A percentile compares a stretch with the other conserved stretches of the same genome.
These are phyloP conservation scores for Sporisorium scitamineum DNA, from an alignment of 1,284 basidiomycete genomes.

Conservation along the genomic window DNA sequence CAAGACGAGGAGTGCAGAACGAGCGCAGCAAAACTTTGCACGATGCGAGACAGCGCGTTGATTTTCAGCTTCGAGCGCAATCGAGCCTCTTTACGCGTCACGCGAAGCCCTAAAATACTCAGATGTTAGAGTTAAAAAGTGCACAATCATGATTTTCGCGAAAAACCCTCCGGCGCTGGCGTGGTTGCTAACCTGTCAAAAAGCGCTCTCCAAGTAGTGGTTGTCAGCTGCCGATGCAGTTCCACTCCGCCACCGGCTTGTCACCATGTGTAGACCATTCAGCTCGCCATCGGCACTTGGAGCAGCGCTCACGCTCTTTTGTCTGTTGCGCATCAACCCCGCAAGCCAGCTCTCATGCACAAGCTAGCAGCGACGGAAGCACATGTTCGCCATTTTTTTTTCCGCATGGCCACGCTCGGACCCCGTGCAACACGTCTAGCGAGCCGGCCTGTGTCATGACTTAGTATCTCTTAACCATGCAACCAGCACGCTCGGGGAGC, in stretches of 20 bases:
- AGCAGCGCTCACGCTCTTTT: background rate
- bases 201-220: background rate
- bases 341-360: background rate
- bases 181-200: background rate
- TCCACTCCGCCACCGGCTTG: background rate
- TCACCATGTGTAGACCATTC: conserved; percentile 4
- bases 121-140: background rate
- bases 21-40: background rate
- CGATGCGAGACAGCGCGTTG: conserved; percentile 6
- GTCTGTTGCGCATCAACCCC: background rate
- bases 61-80: no score
- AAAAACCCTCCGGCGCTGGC: background rate
- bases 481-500: background rate
- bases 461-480: background rate
- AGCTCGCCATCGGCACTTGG: background rate
- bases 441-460: background rate
- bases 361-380: background rate
- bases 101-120: conserved; percentile 1
- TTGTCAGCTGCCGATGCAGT: background rate
- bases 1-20: background rate
- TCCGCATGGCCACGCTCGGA: conserved; percentile 4
- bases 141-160: background rate
- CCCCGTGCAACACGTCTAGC: background rate
- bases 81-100: conserved; percentile 29
- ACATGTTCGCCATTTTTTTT: background rate